These are phyloP conservation scores for Wickerhamiella pararugosa DNA, from an alignment of 1,139 yeast genomes.

Conservation along the genomic window DNA sequence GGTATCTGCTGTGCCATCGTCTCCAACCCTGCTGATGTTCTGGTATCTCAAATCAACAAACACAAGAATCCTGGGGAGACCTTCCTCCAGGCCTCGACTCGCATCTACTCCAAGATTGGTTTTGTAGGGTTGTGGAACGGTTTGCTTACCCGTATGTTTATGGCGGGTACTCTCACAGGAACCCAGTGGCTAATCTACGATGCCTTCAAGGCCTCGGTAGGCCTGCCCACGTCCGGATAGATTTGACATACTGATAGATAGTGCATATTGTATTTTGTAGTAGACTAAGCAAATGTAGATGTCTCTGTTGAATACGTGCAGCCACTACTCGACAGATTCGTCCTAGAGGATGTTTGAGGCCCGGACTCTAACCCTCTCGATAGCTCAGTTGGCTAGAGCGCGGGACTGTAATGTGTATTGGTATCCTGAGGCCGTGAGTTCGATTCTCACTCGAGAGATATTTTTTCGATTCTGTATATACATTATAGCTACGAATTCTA, in stretches of 20 bases:
- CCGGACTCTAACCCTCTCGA: no score
- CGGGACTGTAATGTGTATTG: no score
- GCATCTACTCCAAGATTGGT: slow-evolving; percentile 72
- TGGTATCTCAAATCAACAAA: slow-evolving; percentile 83
- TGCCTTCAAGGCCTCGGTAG: slow-evolving; percentile 79
- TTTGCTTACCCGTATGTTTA: slow-evolving; percentile 78
- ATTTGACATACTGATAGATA: no score
- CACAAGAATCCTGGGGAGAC: slow-evolving; percentile 56
- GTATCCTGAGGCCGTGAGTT: no score
- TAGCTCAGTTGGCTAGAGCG: no score
- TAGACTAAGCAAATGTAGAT: no score
- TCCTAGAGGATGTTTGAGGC: no score
- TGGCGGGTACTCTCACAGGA: slow-evolving; percentile 95
- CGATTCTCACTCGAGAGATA: no score
- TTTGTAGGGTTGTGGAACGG: slow-evolving; percentile 91
- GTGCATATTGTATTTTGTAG: no score
- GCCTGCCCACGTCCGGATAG: slow-evolving; percentile 74
- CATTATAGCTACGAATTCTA: not conserved
- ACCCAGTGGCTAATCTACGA: slow-evolving; percentile 94
- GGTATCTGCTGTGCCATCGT: slow-evolving; percentile 91
- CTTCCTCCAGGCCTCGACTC: slow-evolving; percentile 46
- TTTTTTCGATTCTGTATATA: no score
- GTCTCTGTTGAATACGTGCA: no score
- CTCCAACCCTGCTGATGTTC: slow-evolving; percentile 94
- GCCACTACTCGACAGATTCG: no score